phyloP scores from a whole-genome alignment of 495 filamentous ascomycete genomes.

The Lasiosphaeris hirsuta region DNA sequence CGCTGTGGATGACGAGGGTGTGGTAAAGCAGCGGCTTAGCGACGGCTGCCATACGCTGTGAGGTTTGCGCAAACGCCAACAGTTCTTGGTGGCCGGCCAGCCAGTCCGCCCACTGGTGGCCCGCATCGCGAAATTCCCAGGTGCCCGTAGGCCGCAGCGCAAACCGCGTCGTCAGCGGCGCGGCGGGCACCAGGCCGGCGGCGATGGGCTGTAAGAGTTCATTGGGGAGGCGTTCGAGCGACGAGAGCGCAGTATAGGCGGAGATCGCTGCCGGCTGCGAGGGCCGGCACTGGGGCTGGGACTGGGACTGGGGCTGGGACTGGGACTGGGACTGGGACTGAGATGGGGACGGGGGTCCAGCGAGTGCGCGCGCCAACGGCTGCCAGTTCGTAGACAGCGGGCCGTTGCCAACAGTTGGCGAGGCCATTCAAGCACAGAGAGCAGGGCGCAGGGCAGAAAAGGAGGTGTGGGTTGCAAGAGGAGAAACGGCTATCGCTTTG shows the following conservation, averaged over 20 bases:
- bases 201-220: conserved; percentile 33
- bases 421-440: conserved; percentile 12
- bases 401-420: conserved; percentile 5
- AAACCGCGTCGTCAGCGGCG: conserved; percentile 29
- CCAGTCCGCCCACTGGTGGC: conserved; percentile 30
- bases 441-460: conserved; percentile 10
- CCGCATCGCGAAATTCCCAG: conserved; percentile 32
- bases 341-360: not conserved
- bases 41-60: conserved; percentile 30
- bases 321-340: not conserved
- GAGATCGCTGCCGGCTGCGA: not conserved
- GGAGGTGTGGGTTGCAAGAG: too few relatives aligned
- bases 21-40: conserved; percentile 30
- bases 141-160: conserved; percentile 29
- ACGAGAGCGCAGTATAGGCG: not conserved
- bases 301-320: not conserved
- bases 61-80: conserved; percentile 28
- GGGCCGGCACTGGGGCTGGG: not conserved
- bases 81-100: conserved; percentile 21
- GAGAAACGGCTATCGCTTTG: too few relatives aligned
- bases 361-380: not conserved
- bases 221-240: conserved; percentile 26
- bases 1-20: conserved; percentile 28
- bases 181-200: conserved; percentile 22
- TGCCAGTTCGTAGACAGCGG: not conserved